A percentile compares a stretch with the other conserved stretches of the same genome.
These are phyloP conservation scores for Phlyctochytrium planicorne DNA, from an alignment of 192 early-diverging fungal species.

Conservation along the genomic window DNA sequence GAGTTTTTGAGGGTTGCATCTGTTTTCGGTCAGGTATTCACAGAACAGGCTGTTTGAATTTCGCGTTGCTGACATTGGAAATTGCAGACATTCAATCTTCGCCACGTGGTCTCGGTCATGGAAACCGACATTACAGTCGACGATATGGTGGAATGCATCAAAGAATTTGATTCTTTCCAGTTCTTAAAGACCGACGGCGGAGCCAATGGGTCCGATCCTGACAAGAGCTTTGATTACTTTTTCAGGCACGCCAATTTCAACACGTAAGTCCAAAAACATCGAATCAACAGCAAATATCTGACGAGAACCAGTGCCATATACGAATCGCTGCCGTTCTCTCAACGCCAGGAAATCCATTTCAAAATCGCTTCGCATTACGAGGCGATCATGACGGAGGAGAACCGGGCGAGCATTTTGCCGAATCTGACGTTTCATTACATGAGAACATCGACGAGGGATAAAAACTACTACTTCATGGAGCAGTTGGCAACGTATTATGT, in stretches of 20 bases:
- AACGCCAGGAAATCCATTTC: conserved; percentile 28
- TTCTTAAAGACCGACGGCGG: conserved; percentile 18
- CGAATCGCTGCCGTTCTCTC: conserved; percentile 30
- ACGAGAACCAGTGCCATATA: conserved; percentile 32
- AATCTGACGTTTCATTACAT: conserved; percentile 26
- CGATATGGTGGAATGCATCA: conserved; percentile 14
- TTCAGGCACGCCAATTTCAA: conserved; percentile 26
- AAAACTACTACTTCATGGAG: conserved; percentile 28
- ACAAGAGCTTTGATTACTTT: conserved; percentile 18
- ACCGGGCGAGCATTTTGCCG: conserved; percentile 15
- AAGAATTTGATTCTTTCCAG: conserved; percentile 19
- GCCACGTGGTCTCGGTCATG: conserved; percentile 21
- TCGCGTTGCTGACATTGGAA: too few species aligned
- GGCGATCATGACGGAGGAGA: conserved; percentile 11
- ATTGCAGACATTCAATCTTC: too few species aligned
- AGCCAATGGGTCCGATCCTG: not conserved
- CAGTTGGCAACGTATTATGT: conserved; percentile 22
- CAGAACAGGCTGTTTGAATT: conserved; percentile 6
- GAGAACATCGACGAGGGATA: conserved; percentile 21
- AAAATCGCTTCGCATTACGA: conserved; percentile 25
- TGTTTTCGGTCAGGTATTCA: conserved; percentile 26
- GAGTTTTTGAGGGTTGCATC: conserved; percentile 30
- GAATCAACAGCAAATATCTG: too few species aligned
- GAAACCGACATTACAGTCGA: conserved; percentile 20
- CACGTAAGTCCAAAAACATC: conserved; percentile 9